Evolutionary conservation across 228 moss, liverwort and hornwort genomes (phyloP).

Genomic region (Sphagnum magellanicum): DNA sequence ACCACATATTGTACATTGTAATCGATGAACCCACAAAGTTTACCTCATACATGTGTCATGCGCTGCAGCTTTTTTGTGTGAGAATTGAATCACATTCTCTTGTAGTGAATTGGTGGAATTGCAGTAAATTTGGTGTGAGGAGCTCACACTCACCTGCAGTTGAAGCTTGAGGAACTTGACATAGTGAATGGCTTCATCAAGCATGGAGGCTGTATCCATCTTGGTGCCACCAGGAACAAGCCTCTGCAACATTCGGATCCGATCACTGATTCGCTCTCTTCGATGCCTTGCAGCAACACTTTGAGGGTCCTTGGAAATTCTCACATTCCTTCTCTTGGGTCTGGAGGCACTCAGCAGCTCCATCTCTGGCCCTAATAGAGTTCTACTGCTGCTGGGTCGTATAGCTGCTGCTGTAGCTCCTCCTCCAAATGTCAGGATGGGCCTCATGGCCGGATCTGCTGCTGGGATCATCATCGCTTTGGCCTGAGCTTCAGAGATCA

Average conservation of each 20-base stretch:
- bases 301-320: conserved; percentile 41
- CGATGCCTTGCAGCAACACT: conserved; percentile 40
- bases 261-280: conserved; percentile 27
- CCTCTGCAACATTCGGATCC: conserved; percentile 29
- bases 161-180: conserved; percentile 30
- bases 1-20: not conserved
- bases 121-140: no score
- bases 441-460: no score
- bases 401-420: no score
- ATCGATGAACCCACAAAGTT: not conserved
- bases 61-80: not conserved
- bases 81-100: not conserved
- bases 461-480: no score
- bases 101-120: not conserved
- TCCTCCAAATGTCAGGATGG: no score
- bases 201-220: conserved; percentile 51
- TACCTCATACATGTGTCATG: no score
- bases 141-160: conserved; percentile 8
- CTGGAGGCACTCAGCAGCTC: conserved; percentile 1
- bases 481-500: no score
- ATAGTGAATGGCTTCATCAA: conserved; percentile 36
- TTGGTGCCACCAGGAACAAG: conserved; percentile 39
- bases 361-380: no score
- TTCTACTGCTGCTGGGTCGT: no score
- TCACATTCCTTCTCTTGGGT: conserved; percentile 35